Base-by-base conservation (phyloP, 1,284 basidiomycete species). In the Rhodotorula sp. region DNA sequence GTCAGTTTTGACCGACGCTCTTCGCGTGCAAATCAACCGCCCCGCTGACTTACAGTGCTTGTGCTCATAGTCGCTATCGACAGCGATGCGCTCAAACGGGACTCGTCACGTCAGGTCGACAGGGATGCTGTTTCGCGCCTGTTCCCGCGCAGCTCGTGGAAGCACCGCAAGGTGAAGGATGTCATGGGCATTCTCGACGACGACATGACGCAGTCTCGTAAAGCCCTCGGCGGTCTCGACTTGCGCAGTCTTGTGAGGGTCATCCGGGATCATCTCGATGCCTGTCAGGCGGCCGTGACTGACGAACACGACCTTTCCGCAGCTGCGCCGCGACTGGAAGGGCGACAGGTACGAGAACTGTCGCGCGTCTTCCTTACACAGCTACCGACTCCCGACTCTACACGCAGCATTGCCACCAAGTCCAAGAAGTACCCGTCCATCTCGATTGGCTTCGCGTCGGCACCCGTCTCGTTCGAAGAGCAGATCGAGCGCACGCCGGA, bases 301-400 rank as follows among this genome's bases (percentile, higher is more conserved):
- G 28, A 28, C 28, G 28, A 28, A 28, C 28, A 28, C 28, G 28
- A 34, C 34, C n/a, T 3, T n/a, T 38, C 26, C 18, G 28, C 54
- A 63, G 62, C 68, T 82, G 6, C 76, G 81, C 15, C 69, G 81
- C 8, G 81, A 82, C 67, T 81, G 80, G 80, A 82, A 82, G 68
- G 80, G 79, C 2, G 79, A 80, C 60, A 74, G 77, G 63, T 74
- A 31, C 48, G 70, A 12, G 47, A n/a, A 10, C 23, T 2, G 15
- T 21, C 0, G 15, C 28, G 14, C 14, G 14, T 23, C 38, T 6
- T 34, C 34, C 34, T 34, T 8, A 8, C 34, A 34, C 34, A 6
- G 5, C 8, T 8, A 8, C 28, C 31, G 19, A 34, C 23, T 47
- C 14, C 2, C 38, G 38, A 43, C 12, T 50, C 49, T 19, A 57